Evolutionary conservation across 495 filamentous ascomycete species (phyloP).

Genomic region (Penicillium cataractarum): DNA sequence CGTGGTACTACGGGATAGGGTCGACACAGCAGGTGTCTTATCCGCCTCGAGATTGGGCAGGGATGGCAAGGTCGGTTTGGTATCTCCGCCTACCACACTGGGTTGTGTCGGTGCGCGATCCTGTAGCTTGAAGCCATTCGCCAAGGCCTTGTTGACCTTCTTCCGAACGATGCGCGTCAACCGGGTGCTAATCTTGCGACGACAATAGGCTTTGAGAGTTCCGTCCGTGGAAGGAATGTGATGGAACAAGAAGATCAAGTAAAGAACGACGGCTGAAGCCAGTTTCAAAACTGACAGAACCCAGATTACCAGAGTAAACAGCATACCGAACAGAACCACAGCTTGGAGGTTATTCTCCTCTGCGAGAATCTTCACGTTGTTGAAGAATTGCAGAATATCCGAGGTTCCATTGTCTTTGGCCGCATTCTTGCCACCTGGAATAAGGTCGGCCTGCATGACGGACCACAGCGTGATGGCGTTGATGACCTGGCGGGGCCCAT

Average conservation of each 20-base stretch:
- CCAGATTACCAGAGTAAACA: conserved; percentile 91
- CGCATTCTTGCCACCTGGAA: conserved; percentile 60
- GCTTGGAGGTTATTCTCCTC: conserved; percentile 73
- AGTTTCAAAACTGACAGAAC: conserved; percentile 77
- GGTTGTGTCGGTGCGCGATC: conserved; percentile 56
- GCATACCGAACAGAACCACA: conserved; percentile 82
- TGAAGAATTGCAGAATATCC: conserved; percentile 65
- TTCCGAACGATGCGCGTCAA: conserved; percentile 76
- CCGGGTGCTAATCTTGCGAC: conserved; percentile 82
- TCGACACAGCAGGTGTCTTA: conserved; percentile 60
- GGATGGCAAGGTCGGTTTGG: conserved; percentile 69
- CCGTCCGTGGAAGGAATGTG: conserved; percentile 80
- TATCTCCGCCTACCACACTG: conserved; percentile 55
- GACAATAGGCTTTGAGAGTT: conserved; percentile 81
- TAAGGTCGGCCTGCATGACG: conserved; percentile 69
- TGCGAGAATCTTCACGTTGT: conserved; percentile 74
- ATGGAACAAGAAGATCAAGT: conserved; percentile 86
- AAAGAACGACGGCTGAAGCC: conserved; percentile 71
- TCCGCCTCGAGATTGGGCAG: conserved; percentile 64
- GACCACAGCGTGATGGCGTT: conserved; percentile 88
- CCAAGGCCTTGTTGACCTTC: conserved; percentile 85
- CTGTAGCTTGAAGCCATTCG: conserved; percentile 67
- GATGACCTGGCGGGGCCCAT: conserved; percentile 86
- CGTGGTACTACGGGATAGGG: conserved; percentile 67
- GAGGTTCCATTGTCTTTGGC: conserved; percentile 51